These are phyloP conservation scores for Russula sp. DNA, from an alignment of 768 basidiomycete species.

Conservation along the genomic window DNA sequence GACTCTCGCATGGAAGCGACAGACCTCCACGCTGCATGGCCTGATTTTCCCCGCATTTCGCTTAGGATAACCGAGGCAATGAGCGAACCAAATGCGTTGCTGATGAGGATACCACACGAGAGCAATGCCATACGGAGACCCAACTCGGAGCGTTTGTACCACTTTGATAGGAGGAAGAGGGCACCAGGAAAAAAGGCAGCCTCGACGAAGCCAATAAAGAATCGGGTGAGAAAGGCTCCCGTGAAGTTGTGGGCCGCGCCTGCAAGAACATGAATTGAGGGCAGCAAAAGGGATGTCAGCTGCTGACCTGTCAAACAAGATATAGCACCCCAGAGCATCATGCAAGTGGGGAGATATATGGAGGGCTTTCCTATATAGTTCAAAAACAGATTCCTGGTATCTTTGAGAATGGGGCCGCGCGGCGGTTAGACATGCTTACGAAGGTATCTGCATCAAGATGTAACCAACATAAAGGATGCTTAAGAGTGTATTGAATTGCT, in stretches of 20 bases:
- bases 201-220: constrained; percentile 57
- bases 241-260: constrained; percentile 34
- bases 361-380: constrained; percentile 63
- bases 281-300: not conserved
- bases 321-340: constrained; percentile 63
- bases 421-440: constrained; percentile 35
- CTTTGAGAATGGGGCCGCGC: not conserved
- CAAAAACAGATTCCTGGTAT: constrained; percentile 58
- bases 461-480: constrained; percentile 67
- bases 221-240: constrained; percentile 60
- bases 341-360: constrained; percentile 55
- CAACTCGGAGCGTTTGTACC: constrained; percentile 70
- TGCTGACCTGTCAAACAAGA: constrained; percentile 34
- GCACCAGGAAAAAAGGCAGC: constrained; percentile 68
- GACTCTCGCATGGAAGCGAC: constrained; percentile 19
- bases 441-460: constrained; percentile 74
- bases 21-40: constrained; percentile 67
- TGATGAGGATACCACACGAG: constrained; percentile 65
- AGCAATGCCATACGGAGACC: constrained; percentile 62
- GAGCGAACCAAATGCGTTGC: constrained; percentile 76
- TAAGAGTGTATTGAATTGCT: constrained; percentile 59
- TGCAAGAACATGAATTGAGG: not conserved
- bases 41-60: constrained; percentile 60
- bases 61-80: constrained; percentile 71
- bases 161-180: constrained; percentile 54